Conservation (phyloP, 2,329 filamentous ascomycete genomes). For the Aspergillus vadensis region DNA sequence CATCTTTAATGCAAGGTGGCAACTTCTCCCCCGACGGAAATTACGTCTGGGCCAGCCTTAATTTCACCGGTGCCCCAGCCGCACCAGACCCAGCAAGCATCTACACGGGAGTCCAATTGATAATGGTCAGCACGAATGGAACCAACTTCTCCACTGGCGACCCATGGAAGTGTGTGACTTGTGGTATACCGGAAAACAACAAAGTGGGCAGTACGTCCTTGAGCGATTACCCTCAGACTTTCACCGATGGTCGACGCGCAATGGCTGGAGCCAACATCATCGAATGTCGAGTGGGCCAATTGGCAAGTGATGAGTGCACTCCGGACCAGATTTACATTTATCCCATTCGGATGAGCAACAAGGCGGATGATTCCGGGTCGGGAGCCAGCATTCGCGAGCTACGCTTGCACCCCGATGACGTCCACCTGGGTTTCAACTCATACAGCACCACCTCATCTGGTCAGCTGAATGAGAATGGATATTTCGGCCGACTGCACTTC, state of each 20-base stretch:
- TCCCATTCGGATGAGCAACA: slow-evolving; percentile 43
- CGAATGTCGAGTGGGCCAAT: slow-evolving; percentile 39
- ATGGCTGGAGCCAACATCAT: slow-evolving; percentile 35
- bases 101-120: slow-evolving; percentile 46
- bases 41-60: slow-evolving; percentile 45
- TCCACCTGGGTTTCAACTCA: slow-evolving; percentile 48
- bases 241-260: slow-evolving; percentile 41
- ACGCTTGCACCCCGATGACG: slow-evolving; percentile 50
- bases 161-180: slow-evolving; percentile 53
- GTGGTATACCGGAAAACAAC: slow-evolving; percentile 43
- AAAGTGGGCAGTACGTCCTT: slow-evolving; percentile 21
- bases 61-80: slow-evolving; percentile 48
- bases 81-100: slow-evolving; percentile 45
- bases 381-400: slow-evolving; percentile 46
- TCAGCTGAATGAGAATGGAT: slow-evolving; percentile 31
- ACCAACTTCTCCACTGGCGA: slow-evolving; percentile 49
- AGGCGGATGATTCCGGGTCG: slow-evolving; percentile 31
- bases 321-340: slow-evolving; percentile 44
- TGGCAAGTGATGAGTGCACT: slow-evolving; percentile 42
- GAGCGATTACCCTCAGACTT: slow-evolving; percentile 49
- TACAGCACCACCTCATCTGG: slow-evolving; percentile 28
- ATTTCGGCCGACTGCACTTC: slow-evolving; percentile 46
- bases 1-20: slow-evolving; percentile 29
- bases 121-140: slow-evolving; percentile 48
- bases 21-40: slow-evolving; percentile 49